Percentiles rank a stretch among this genome's conserved stretches.
These are phyloP conservation scores for Elongisporangium undulatum DNA, from an alignment of 352 stramenopile species.

Conservation along the genomic window DNA sequence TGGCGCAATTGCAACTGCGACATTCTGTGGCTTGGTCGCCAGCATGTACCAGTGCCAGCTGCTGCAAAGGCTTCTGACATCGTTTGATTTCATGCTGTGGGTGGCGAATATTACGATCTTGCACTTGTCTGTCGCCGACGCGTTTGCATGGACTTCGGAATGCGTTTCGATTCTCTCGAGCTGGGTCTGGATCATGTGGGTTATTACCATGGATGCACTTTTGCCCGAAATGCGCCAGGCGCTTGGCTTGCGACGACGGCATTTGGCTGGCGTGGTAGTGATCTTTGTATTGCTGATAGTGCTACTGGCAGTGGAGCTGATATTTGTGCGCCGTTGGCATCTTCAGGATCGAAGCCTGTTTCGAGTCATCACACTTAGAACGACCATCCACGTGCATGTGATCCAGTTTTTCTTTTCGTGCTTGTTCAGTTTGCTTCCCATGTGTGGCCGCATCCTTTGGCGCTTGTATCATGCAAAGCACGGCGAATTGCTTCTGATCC, in stretches of 20 bases:
- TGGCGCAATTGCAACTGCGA: neutral
- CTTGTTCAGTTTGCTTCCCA: too few relatives aligned
- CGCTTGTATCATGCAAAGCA: too few relatives aligned
- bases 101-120: neutral
- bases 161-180: neutral
- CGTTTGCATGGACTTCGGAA: neutral
- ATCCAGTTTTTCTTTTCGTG: too few relatives aligned
- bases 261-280: too few relatives aligned
- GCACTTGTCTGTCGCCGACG: neutral
- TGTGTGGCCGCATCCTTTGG: too few relatives aligned
- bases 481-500: too few relatives aligned
- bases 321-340: too few relatives aligned
- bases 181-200: neutral
- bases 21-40: neutral
- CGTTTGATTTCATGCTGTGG: neutral
- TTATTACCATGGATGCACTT: neutral
- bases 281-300: too few relatives aligned
- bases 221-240: neutral
- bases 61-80: neutral
- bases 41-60: neutral
- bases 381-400: too few relatives aligned
- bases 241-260: neutral
- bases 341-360: too few relatives aligned
- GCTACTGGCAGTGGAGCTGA: too few relatives aligned
- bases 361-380: too few relatives aligned